These are phyloP conservation scores for Astrothelium subdiscretum DNA, from an alignment of 495 filamentous ascomycete species.

Conservation along the genomic window DNA sequence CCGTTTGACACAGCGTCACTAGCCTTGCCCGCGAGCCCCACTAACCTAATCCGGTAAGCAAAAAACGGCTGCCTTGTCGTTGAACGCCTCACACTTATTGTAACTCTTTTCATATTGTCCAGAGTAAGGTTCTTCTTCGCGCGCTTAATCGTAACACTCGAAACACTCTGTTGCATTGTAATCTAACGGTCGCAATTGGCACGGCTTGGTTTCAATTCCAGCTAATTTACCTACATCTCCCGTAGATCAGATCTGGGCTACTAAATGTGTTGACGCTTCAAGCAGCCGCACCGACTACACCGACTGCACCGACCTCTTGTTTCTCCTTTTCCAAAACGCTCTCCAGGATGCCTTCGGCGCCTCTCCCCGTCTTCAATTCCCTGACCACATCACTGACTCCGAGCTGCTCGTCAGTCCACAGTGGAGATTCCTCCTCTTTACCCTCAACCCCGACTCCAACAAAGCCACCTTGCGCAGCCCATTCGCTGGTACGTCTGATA, in stretches of 20 bases:
- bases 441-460: constrained; percentile 75
- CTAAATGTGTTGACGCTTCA: too few relatives aligned
- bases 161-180: too few relatives aligned
- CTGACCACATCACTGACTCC: constrained; percentile 46
- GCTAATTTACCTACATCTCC: too few relatives aligned
- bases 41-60: not conserved
- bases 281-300: constrained; percentile 32
- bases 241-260: too few relatives aligned
- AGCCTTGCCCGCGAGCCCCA: not conserved
- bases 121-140: too few relatives aligned
- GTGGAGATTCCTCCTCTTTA: constrained; percentile 44
- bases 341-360: constrained; percentile 19
- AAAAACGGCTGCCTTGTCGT: not conserved
- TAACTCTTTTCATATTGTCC: too few relatives aligned
- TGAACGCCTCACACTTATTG: too few relatives aligned
- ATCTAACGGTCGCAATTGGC: too few relatives aligned
- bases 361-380: constrained; percentile 39
- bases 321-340: constrained; percentile 24
- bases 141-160: too few relatives aligned
- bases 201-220: too few relatives aligned
- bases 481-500: constrained; percentile 84
- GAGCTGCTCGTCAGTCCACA: constrained; percentile 85
- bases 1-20: not conserved
- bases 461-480: constrained; percentile 84
- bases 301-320: constrained; percentile 28